Conservation (phyloP, 805 yeast species). For the Kluyveromyces wickerhamii region DNA sequence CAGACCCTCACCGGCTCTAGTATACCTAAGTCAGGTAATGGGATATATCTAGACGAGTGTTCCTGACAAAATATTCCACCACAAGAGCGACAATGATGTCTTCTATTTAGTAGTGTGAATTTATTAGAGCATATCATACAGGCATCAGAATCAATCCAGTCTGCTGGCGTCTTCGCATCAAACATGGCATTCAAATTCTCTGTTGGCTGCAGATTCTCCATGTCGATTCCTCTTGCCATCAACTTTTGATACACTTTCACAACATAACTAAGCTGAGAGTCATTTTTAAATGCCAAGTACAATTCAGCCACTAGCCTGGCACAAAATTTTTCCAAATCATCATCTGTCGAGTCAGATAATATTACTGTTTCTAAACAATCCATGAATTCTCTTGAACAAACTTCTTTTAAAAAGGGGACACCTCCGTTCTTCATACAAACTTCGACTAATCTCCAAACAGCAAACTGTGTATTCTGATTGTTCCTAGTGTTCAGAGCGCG, state of each 20-base stretch:
- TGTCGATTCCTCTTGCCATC: constrained; percentile 52
- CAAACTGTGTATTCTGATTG: constrained; percentile 74
- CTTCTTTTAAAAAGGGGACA: constrained; percentile 66
- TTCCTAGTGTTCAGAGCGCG: constrained; percentile 47
- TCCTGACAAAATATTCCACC: constrained; percentile 89
- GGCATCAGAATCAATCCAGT: constrained; percentile 92
- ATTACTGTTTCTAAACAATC: constrained; percentile 56
- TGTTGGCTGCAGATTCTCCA: constrained; percentile 28
- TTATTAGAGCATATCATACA: constrained; percentile 88
- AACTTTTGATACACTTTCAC: constrained; percentile 53
- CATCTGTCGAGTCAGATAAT: constrained; percentile 34
- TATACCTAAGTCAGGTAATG: constrained; percentile 79
- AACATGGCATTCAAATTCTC: constrained; percentile 45
- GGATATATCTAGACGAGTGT: constrained; percentile 67
- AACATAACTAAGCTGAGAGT: constrained; percentile 58
- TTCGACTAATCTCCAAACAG: constrained; percentile 72
- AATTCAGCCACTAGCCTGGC: constrained; percentile 66
- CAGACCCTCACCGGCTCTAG: constrained; percentile 88
- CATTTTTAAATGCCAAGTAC: constrained; percentile 64
- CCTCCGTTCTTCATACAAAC: constrained; percentile 93
- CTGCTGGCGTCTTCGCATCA: constrained; percentile 91
- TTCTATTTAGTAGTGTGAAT: constrained; percentile 76
- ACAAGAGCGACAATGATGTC: constrained; percentile 95
- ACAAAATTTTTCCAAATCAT: constrained; percentile 51
- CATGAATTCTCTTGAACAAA: constrained; percentile 78